Evolutionary conservation across 768 basidiomycete species (phyloP), one percentile per base, ranked within the genome.

Genomic region (Trametes coccinea): DNA sequence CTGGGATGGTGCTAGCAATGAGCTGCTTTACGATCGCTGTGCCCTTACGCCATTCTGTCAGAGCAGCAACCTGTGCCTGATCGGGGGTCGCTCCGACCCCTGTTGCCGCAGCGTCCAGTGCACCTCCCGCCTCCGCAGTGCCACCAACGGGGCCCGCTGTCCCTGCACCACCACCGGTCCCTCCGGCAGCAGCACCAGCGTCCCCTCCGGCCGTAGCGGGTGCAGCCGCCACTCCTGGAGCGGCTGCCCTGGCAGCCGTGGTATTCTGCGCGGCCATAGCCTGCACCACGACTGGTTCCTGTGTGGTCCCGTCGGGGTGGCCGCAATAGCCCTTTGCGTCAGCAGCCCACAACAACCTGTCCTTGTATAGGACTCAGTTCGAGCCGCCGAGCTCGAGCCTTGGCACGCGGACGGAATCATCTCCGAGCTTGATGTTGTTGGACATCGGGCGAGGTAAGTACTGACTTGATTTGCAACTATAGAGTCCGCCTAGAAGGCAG

Each of bases 1-100:
- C 74, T 17, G 72, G 73, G 17, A 76, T 74, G 22, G 70, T 72
- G 27, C 64, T 66, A 11, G 72, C 70, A 43, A 77, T 71, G 37
- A 70, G 69, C 49, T 75, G 72, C 56, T 73, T 73, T 9, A 72
- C 66, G n/a, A 70, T 67, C 7, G 71, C 67, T 37, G 75, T 67
- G 8, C 68, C 69, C 45, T 67, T 65, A 44, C 43, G 49, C 70
- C 75, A 76, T 7, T 53, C 34, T 31, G 71, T 70, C 43, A 71
- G 9, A 10, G 14, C 45, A 22, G 37, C 31, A 29, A 29, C 30
- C n/a, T n/a, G n/a, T n/a, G n/a, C n/a, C n/a, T n/a, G n/a, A n/a
- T n/a, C n/a, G n/a, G n/a, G n/a, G n/a, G n/a, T n/a, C n/a, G n/a
- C n/a, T n/a, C n/a, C n/a, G n/a, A n/a, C n/a, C n/a, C n/a, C n/a